These are phyloP conservation scores for Colletotrichum truncatum DNA, from an alignment of 2,329 filamentous ascomycete species.

Conservation along the genomic window DNA sequence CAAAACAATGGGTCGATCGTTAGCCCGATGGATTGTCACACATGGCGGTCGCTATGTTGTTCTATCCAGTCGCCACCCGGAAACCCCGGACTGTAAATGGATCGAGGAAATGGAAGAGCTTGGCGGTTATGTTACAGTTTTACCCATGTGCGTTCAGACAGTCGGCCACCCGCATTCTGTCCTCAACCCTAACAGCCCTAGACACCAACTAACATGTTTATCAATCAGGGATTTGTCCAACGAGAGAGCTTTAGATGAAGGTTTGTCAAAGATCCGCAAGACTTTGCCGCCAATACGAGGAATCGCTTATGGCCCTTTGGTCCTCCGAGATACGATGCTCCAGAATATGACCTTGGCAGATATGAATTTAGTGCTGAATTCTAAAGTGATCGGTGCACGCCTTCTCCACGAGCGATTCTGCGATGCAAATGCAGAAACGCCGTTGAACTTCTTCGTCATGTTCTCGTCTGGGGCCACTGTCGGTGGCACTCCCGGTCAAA, in stretches of 20 bases:
- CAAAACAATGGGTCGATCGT: conserved; percentile 41
- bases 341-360: conserved; percentile 37
- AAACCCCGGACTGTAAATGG: conserved; percentile 18
- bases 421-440: neutral
- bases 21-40: conserved; percentile 45
- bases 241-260: conserved; percentile 28
- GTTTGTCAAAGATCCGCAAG: conserved; percentile 24
- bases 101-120: conserved; percentile 8
- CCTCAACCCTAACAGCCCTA: neutral
- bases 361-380: conserved; percentile 36
- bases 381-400: conserved; percentile 44
- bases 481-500: conserved; percentile 45
- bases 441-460: conserved; percentile 48
- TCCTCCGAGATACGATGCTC: conserved; percentile 48
- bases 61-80: conserved; percentile 46
- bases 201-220: neutral
- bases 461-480: conserved; percentile 41
- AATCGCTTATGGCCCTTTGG: conserved; percentile 54
- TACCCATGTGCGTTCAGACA: conserved; percentile 15
- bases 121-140: conserved; percentile 7
- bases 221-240: neutral
- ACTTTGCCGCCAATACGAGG: conserved; percentile 47
- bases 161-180: neutral
- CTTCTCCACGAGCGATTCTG: conserved; percentile 42
- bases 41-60: conserved; percentile 43